phyloP scores from a whole-genome alignment of 805 yeast species.

The Nakazawaea pomicola region DNA sequence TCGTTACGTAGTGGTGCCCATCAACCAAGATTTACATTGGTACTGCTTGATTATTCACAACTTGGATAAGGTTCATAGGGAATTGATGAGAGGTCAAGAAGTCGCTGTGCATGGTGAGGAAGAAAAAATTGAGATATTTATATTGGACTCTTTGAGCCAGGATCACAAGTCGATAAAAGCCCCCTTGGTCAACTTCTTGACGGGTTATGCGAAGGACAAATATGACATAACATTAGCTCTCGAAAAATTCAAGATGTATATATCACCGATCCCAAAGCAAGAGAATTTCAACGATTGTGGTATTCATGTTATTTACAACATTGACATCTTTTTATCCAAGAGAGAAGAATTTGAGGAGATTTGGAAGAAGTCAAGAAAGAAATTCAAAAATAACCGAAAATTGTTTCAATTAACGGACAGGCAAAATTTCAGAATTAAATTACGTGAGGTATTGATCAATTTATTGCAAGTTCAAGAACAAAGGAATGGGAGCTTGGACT shows the following conservation, averaged over 20 bases:
- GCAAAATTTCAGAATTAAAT: constrained; percentile 18
- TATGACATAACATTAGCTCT: constrained; percentile 27
- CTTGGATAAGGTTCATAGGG: constrained; percentile 20
- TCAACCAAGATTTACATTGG: constrained; percentile 85
- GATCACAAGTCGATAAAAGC: constrained; percentile 45
- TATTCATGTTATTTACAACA: constrained; percentile 77
- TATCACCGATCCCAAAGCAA: constrained; percentile 72
- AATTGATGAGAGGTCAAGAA: neutral
- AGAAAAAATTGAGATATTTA: constrained; percentile 38
- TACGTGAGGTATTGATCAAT: constrained; percentile 20
- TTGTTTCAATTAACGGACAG: constrained; percentile 24
- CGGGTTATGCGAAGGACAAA: constrained; percentile 66
- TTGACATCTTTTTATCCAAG: constrained; percentile 49
- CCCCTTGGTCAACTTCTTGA: constrained; percentile 55
- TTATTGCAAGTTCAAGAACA: constrained; percentile 24
- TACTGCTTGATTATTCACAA: constrained; percentile 69
- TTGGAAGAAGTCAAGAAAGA: constrained; percentile 15
- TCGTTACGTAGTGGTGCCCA: constrained; percentile 68
- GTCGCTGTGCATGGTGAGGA: constrained; percentile 10
- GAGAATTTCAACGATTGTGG: constrained; percentile 94
- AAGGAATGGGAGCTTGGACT: constrained; percentile 19
- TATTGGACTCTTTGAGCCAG: constrained; percentile 74
- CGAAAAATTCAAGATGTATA: constrained; percentile 25
- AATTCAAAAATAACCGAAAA: constrained; percentile 15
- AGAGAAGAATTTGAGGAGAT: constrained; percentile 35